Percentiles rank a stretch among this genome's conserved stretches.
phyloP scores from a whole-genome alignment of 257 asterid genomes.

The Petrea volubilis region DNA sequence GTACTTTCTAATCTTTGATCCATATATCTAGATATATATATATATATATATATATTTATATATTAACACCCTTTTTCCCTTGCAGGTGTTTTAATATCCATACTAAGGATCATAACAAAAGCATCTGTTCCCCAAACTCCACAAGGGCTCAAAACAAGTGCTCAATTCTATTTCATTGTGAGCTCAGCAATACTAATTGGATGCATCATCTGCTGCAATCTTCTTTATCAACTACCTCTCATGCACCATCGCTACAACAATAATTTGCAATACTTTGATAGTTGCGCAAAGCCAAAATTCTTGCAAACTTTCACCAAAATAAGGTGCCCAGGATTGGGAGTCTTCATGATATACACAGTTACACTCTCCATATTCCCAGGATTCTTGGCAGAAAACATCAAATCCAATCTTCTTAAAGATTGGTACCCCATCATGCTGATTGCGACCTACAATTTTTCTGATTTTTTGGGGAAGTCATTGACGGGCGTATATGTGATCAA shows the following conservation, averaged over 20 bases:
- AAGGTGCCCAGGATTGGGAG: conserved; percentile 60
- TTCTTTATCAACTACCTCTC: conserved; percentile 48
- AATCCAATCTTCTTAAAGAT: conserved; percentile 49
- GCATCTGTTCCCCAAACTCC: conserved; percentile 75
- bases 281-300: conserved; percentile 30
- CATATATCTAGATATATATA: no score
- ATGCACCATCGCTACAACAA: conserved; percentile 49
- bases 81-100: conserved; percentile 65
- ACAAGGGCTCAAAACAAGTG: conserved; percentile 66
- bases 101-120: conserved; percentile 65
- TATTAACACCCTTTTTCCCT: no score
- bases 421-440: conserved; percentile 75
- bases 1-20: no score
- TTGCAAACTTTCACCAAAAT: conserved; percentile 37
- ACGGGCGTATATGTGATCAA: conserved; percentile 47
- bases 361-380: conserved; percentile 83
- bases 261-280: conserved; percentile 15
- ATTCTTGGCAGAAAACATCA: conserved; percentile 57
- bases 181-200: conserved; percentile 40
- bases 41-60: no score
- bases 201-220: conserved; percentile 62
- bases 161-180: conserved; percentile 59
- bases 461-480: conserved; percentile 63
- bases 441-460: conserved; percentile 54
- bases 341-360: conserved; percentile 61